These are phyloP conservation scores for Spinellus fusiger DNA, from an alignment of 192 early-diverging fungal genomes.

Conservation along the genomic window DNA sequence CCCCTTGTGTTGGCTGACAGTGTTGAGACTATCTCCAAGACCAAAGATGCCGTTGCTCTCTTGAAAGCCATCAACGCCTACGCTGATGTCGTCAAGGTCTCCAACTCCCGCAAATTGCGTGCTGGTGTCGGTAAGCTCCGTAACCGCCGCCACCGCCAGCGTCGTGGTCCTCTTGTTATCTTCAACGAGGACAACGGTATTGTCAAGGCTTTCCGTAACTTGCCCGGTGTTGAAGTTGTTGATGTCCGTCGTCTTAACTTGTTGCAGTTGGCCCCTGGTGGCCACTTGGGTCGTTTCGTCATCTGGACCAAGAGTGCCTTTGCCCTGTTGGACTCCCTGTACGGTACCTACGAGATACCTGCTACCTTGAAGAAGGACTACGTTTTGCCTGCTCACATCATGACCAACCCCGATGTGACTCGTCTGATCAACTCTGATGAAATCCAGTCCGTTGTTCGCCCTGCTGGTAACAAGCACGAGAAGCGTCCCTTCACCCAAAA, in stretches of 20 bases:
- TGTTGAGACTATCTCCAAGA: slow-evolving; percentile 83
- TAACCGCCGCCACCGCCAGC: slow-evolving; percentile 96
- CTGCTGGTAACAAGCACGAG: slow-evolving; percentile 71
- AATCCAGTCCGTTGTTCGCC: slow-evolving; percentile 88
- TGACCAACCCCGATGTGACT: slow-evolving; percentile 91
- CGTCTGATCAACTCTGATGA: slow-evolving; percentile 95
- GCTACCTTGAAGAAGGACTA: slow-evolving; percentile 87
- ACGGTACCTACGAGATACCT: slow-evolving; percentile 76
- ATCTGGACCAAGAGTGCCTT: slow-evolving; percentile 98
- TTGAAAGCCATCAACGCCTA: slow-evolving; percentile 93
- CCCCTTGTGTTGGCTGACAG: slow-evolving; percentile 84
- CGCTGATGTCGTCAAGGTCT: slow-evolving; percentile 92
- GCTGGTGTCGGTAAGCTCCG: slow-evolving; percentile 97
- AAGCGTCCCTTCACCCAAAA: slow-evolving; percentile 95
- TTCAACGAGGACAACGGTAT: slow-evolving; percentile 96
- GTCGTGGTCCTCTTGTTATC: slow-evolving; percentile 96
- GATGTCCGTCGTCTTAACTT: slow-evolving; percentile 91
- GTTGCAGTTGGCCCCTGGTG: slow-evolving; percentile 97
- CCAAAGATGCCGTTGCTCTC: slow-evolving; percentile 89
- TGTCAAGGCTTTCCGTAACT: slow-evolving; percentile 95
- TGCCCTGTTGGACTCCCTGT: slow-evolving; percentile 87
- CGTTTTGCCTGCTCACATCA: slow-evolving; percentile 77
- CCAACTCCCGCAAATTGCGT: slow-evolving; percentile 93
- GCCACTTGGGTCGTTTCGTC: slow-evolving; percentile 98
- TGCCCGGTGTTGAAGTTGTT: slow-evolving; percentile 96